These are phyloP conservation scores for Mycena maculata DNA, from an alignment of 768 basidiomycete genomes.

Conservation along the genomic window DNA sequence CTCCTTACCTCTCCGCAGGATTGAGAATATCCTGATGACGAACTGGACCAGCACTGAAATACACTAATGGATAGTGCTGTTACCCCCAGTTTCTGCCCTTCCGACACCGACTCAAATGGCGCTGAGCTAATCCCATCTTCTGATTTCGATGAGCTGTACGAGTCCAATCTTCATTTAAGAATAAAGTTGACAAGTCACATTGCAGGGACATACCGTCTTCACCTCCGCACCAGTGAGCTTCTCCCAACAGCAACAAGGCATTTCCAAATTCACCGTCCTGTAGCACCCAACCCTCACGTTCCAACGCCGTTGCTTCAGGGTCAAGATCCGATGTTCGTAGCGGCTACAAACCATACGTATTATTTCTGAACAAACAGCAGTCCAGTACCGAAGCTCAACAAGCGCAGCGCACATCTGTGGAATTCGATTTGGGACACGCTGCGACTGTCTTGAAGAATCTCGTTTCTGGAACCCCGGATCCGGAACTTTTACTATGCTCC, in stretches of 20 bases:
- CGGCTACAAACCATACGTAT: no score
- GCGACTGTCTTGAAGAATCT: constrained; percentile 1
- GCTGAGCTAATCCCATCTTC: not conserved
- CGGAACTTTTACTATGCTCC: not conserved
- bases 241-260: no score
- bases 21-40: no score
- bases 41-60: not conserved
- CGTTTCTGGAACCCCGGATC: not conserved
- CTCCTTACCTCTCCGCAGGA: no score
- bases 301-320: not conserved
- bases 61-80: not conserved
- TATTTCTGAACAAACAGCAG: not conserved
- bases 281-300: not conserved
- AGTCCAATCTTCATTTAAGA: not conserved
- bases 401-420: not conserved
- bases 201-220: not conserved
- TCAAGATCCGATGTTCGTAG: not conserved
- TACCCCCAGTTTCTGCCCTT: no score
- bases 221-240: not conserved
- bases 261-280: not conserved
- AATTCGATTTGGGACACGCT: not conserved
- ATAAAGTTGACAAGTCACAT: constrained; percentile 1
- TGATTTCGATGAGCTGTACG: constrained; percentile 14
- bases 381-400: not conserved
- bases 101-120: no score